phyloP scores from a whole-genome alignment of 2,329 filamentous ascomycete species.

The Reticulascus tulasneorum region DNA sequence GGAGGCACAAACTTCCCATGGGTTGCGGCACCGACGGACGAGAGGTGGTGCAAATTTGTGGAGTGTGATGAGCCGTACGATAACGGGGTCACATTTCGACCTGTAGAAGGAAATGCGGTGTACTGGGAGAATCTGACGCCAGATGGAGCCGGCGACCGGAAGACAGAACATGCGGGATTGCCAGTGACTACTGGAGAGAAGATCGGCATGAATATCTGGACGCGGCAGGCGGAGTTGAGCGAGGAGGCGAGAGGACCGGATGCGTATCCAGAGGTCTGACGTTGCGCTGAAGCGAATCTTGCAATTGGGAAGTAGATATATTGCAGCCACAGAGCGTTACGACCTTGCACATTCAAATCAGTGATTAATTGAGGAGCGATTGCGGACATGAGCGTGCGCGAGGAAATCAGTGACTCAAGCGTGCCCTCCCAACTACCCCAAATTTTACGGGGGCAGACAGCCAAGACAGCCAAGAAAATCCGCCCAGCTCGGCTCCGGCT shows the following conservation, averaged over 20 bases:
- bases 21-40: constrained; percentile 30
- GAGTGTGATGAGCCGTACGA: constrained; percentile 47
- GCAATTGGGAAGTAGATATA: no score
- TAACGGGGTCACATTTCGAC: constrained; percentile 43
- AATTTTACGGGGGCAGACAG: no score
- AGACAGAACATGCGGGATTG: constrained; percentile 42
- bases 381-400: no score
- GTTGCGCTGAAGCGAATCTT: no score
- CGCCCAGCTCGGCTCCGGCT: no score
- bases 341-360: no score
- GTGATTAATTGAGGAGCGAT: no score
- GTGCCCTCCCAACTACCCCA: no score
- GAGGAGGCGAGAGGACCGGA: constrained; percentile 28
- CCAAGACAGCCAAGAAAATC: no score
- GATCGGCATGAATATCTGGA: constrained; percentile 52
- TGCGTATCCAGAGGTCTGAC: no score
- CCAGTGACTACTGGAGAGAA: constrained; percentile 42
- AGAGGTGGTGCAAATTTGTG: constrained; percentile 28
- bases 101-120: constrained; percentile 42
- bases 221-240: constrained; percentile 35
- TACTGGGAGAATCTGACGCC: constrained; percentile 43
- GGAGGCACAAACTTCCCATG: constrained; percentile 48
- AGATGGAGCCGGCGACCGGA: constrained; percentile 35
- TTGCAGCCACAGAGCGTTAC: no score
- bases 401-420: no score